Evolutionary conservation across 371 early-diverging fungal genomes (phyloP).

Genomic region (Mucor racemosus): DNA sequence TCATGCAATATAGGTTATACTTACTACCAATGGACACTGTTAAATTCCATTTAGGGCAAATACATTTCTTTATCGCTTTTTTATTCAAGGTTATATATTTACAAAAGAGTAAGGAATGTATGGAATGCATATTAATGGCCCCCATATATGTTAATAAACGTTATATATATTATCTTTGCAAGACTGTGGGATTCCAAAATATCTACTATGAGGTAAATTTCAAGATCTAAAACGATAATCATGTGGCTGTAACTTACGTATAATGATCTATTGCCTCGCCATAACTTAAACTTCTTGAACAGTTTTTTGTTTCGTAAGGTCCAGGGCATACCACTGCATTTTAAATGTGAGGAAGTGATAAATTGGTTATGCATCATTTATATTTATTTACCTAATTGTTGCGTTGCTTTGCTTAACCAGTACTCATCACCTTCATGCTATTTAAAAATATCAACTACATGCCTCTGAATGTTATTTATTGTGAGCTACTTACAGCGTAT

Average conservation of each 20-base stretch:
- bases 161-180: conserved; percentile 12
- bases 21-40: no score
- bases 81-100: no score
- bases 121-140: no score
- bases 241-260: neutral
- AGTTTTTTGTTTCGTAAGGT: conserved; percentile 23
- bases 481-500: conserved; percentile 12
- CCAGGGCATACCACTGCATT: conserved; percentile 21
- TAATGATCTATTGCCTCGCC: conserved; percentile 1
- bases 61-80: no score
- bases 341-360: no score
- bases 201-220: no score
- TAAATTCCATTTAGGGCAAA: no score
- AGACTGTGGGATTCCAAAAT: conserved; percentile 10
- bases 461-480: neutral
- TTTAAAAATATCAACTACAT: neutral
- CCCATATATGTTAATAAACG: neutral
- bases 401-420: conserved; percentile 15
- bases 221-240: no score
- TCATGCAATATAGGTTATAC: no score
- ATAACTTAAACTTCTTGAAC: conserved; percentile 8
- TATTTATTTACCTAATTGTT: conserved; percentile 2
- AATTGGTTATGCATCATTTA: no score
- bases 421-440: conserved; percentile 30
- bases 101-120: no score